Conservation (phyloP, 2,329 filamentous ascomycete species). For the Penicillium griseofulvum region DNA sequence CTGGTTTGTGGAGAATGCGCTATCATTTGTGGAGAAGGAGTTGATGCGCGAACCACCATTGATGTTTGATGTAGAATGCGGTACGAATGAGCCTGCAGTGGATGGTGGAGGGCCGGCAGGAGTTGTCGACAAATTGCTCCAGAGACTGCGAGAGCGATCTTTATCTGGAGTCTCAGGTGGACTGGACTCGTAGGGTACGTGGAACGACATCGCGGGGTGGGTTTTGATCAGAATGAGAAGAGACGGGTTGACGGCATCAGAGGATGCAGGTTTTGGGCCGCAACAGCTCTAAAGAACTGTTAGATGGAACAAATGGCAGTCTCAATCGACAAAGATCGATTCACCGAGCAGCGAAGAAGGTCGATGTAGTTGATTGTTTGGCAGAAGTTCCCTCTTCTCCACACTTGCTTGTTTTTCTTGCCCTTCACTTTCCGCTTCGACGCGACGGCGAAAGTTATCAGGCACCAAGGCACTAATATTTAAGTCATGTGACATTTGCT, state of each 20-base stretch:
- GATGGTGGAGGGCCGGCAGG: conserved; percentile 58
- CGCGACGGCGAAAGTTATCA: conserved; percentile 11
- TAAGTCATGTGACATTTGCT: neutral
- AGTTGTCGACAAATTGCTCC: conserved; percentile 53
- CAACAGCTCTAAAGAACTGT: conserved; percentile 14
- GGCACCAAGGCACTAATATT: neutral
- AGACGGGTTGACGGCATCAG: conserved; percentile 9
- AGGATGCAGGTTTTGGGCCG: conserved; percentile 18
- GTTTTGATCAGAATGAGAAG: conserved; percentile 1
- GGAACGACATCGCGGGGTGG: conserved; percentile 33
- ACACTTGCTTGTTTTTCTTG: conserved; percentile 6
- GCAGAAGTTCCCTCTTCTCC: neutral
- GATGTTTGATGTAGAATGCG: conserved; percentile 52
- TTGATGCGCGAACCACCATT: conserved; percentile 53
- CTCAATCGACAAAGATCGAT: neutral
- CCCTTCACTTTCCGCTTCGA: conserved; percentile 8
- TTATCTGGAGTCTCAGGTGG: conserved; percentile 41
- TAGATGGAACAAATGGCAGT: neutral
- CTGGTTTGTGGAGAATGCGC: conserved; percentile 26
- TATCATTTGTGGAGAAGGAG: conserved; percentile 8
- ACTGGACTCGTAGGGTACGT: conserved; percentile 36
- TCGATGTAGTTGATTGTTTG: neutral
- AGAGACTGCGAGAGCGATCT: conserved; percentile 32
- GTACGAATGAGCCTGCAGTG: conserved; percentile 54
- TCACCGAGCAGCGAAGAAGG: neutral